Evolutionary conservation across 2,329 filamentous ascomycete species (phyloP).

Genomic region (Ophiostoma populinum): DNA sequence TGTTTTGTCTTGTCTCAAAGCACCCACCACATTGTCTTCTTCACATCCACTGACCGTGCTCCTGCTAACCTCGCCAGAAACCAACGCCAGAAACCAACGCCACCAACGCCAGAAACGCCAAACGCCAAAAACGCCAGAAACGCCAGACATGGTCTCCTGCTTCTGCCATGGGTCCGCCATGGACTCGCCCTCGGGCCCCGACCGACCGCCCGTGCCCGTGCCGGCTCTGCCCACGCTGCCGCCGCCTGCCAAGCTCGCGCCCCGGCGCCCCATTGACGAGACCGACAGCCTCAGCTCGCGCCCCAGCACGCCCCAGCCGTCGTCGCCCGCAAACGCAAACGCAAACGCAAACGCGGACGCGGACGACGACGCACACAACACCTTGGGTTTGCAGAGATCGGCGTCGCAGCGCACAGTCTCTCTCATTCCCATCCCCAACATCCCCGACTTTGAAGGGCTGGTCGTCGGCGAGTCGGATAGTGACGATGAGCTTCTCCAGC

Average conservation of each 20-base stretch:
- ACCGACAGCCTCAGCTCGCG: neutral
- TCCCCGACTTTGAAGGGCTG: constrained; percentile 12
- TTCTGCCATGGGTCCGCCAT: constrained; percentile 8
- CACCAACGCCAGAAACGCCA: neutral
- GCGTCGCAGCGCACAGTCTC: too few species aligned
- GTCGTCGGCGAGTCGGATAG: constrained; percentile 23
- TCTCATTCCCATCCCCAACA: constrained; percentile 3
- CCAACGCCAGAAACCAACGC: neutral
- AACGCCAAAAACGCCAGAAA: too few species aligned
- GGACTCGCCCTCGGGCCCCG: constrained; percentile 1
- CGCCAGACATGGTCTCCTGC: constrained; percentile 11
- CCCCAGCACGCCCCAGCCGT: neutral
- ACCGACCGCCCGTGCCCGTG: neutral
- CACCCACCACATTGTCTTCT: neutral
- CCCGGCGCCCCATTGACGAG: neutral
- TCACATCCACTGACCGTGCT: neutral
- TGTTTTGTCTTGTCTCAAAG: neutral
- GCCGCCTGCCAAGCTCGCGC: constrained; percentile 1
- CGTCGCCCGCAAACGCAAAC: neutral
- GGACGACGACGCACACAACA: neutral
- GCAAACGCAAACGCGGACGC: too few species aligned
- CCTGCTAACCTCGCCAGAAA: neutral
- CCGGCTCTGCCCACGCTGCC: constrained; percentile 2
- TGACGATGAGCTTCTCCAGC: constrained; percentile 19
- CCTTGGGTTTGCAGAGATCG: too few species aligned